Evolutionary conservation across 1,139 yeast genomes (phyloP).

Genomic region (Yarrowia galli): DNA sequence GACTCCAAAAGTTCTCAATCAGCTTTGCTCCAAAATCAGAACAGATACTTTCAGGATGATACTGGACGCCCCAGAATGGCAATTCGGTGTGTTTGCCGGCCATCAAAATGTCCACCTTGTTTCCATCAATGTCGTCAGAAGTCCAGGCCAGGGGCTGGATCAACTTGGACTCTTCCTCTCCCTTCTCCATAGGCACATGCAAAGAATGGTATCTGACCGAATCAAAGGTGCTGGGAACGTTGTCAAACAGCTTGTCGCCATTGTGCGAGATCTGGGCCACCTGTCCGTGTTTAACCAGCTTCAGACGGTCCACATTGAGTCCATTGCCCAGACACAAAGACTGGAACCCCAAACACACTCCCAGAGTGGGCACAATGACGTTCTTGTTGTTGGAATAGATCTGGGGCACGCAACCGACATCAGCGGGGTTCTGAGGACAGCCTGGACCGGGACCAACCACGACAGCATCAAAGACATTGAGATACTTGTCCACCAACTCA

Average conservation of each 20-base stretch:
- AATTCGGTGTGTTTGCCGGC: conserved; percentile 66
- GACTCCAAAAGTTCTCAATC: conserved; percentile 65
- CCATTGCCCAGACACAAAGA: conserved; percentile 75
- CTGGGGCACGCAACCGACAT: conserved; percentile 77
- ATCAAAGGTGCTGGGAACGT: conserved; percentile 56
- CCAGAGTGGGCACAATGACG: conserved; percentile 71
- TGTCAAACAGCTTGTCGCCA: conserved; percentile 53
- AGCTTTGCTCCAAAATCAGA: conserved; percentile 70
- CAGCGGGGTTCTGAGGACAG: conserved; percentile 67
- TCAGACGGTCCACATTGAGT: conserved; percentile 60
- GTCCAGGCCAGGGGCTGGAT: conserved; percentile 68
- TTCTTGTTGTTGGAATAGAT: conserved; percentile 51
- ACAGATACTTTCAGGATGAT: conserved; percentile 95
- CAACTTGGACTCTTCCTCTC: conserved; percentile 42
- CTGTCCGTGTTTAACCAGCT: conserved; percentile 84
- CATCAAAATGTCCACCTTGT: conserved; percentile 63
- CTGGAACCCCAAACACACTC: conserved; percentile 94
- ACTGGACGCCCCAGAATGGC: conserved; percentile 94
- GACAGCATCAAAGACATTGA: conserved; percentile 70
- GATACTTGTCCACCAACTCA: conserved; percentile 52
- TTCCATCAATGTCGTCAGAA: conserved; percentile 50
- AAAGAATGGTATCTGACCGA: conserved; percentile 92
- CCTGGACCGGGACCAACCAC: conserved; percentile 99
- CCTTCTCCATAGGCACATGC: conserved; percentile 55
- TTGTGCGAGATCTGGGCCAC: conserved; percentile 60